Evolutionary conservation across 2,329 filamentous ascomycete species (phyloP), one percentile per base, ranked within the genome.

Genomic region (Arthrobotrys iridis): DNA sequence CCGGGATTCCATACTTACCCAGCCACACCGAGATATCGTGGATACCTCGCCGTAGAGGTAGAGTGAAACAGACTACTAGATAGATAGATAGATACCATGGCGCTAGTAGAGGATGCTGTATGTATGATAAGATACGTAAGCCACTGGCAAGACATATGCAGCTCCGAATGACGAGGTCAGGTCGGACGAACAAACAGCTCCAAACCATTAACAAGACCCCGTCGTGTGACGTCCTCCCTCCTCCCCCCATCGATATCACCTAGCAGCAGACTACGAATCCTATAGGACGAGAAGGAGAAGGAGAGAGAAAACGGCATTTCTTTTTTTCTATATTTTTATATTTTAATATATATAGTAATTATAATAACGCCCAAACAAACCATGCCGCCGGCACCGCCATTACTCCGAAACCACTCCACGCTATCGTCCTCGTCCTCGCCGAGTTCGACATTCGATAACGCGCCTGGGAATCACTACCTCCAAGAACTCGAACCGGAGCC

Each of bases 401-500:
- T 71, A 22, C 35, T 55, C 20, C 67, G 59, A 28, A 40, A 64
- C 22, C 67, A 64, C 26, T 72, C 67, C 4, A 72, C 58, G 2
- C 15, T 72, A 4, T 72, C 67, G 6, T 74, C 64, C n/a, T n/a
- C n/a, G n/a, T n/a, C 50, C 18, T 62, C 63, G 18, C 63, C 63
- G 13, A 58, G 63, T 40, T 57, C 48, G 1, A 67, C 70, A 18
- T 67, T 67, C 26, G 62, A 67, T 67, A 74, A 57, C 70, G 70
- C 70, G 62, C 70, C 70, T 15, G 62, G 62, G 22, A 74, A 57
- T 11, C 70, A 74, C n/a, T 74, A 67, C 55, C 62, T 74, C 24
- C 70, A 74, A 63, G 35, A 67, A 30, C 45, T 74, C 4, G 62
- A 74, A 46, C 68, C 68, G 1, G 68, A 74, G 20, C 68, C 65